Percentiles rank a stretch among this genome's conserved stretches.
Conservation (phyloP, 1,284 basidiomycete species). For the Thecaphora thlaspeos region DNA sequence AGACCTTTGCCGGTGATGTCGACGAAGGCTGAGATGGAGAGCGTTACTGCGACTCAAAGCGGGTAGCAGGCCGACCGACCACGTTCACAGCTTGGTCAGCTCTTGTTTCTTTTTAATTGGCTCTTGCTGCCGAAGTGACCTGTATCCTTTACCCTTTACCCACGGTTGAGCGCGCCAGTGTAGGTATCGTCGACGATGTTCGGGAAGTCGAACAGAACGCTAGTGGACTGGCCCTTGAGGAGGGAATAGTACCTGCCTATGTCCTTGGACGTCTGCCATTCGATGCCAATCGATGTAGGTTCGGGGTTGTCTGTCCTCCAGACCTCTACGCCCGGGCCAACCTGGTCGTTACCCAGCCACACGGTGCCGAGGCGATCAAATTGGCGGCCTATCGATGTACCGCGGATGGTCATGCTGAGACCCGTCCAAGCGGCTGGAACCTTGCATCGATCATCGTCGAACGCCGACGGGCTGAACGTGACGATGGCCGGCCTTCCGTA, state of each 20-base stretch:
- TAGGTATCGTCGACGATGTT: constrained; percentile 43
- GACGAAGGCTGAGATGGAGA: constrained; percentile 19
- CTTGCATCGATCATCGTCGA: constrained; percentile 10
- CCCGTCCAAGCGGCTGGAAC: constrained; percentile 27
- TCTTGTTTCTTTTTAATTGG: too few relatives aligned
- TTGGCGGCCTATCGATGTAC: constrained; percentile 27
- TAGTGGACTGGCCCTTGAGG: constrained; percentile 12
- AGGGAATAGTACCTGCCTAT: constrained; percentile 33
- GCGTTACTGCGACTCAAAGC: too few relatives aligned
- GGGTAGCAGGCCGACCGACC: too few relatives aligned
- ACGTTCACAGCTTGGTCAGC: too few relatives aligned
- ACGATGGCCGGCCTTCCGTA: constrained; percentile 29
- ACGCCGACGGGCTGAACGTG: constrained; percentile 8
- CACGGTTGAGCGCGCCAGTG: constrained; percentile 25
- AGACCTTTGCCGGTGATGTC: background rate
- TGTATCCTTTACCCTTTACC: background rate
- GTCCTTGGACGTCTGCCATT: constrained; percentile 34
- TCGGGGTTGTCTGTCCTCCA: constrained; percentile 43
- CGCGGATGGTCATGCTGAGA: constrained; percentile 23
- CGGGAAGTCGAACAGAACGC: constrained; percentile 38
- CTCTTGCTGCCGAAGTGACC: too few relatives aligned
- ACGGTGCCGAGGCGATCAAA: constrained; percentile 41
- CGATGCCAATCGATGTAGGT: constrained; percentile 28
- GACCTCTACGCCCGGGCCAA: constrained; percentile 36
- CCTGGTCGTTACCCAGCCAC: constrained; percentile 17